These are phyloP conservation scores for Haberlea rhodopensis DNA, from an alignment of 257 asterid species.

Conservation along the genomic window DNA sequence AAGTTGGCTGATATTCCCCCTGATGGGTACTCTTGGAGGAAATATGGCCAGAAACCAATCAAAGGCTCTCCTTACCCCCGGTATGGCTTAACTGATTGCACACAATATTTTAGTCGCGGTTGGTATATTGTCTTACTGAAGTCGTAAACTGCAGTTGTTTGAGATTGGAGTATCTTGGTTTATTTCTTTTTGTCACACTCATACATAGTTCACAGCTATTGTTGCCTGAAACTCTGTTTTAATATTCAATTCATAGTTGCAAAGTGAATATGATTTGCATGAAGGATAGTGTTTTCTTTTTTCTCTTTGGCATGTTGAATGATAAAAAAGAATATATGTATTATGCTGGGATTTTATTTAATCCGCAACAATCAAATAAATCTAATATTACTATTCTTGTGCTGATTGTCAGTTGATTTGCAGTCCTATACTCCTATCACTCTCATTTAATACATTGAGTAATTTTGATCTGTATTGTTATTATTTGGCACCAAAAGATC, in stretches of 20 bases:
- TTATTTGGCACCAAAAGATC: slow-evolving; percentile 1
- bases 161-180: slow-evolving; percentile 2
- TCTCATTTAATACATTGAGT: not conserved
- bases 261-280: not conserved
- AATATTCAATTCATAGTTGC: not conserved
- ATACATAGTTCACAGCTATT: not conserved
- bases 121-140: not conserved
- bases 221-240: not conserved
- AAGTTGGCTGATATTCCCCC: slow-evolving; percentile 75
- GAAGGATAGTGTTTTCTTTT: not conserved
- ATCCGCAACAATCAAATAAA: not conserved
- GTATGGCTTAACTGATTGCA: slow-evolving; percentile 30
- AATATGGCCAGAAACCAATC: slow-evolving; percentile 80
- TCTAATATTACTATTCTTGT: not conserved
- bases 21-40: slow-evolving; percentile 78
- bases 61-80: slow-evolving; percentile 83
- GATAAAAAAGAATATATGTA: not conserved
- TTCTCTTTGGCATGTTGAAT: not conserved
- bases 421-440: not conserved
- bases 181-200: not conserved
- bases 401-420: not conserved
- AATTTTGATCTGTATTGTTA: slow-evolving; percentile 2
- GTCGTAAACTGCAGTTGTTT: not conserved
- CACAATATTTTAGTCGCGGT: not conserved
- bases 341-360: not conserved